phyloP scores from a whole-genome alignment of 768 basidiomycete genomes.

The Psilocybe tampanensis region DNA sequence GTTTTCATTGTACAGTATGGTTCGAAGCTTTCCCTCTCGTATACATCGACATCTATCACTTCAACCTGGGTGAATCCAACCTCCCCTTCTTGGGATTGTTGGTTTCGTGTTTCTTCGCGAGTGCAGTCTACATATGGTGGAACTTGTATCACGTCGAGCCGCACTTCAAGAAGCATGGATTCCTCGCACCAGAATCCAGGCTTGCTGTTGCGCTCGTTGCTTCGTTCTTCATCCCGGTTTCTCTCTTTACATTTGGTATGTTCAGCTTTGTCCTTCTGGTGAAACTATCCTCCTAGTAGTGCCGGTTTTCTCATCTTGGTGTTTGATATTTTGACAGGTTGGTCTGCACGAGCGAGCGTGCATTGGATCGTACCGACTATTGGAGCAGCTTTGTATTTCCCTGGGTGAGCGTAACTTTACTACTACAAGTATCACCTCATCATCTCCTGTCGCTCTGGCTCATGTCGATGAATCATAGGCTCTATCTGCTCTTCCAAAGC shows the following conservation, averaged over 20 bases:
- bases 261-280: no score
- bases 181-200: slow-evolving; percentile 1
- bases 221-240: background rate
- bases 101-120: background rate
- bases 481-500: slow-evolving; percentile 1
- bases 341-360: background rate
- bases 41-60: slow-evolving; percentile 2
- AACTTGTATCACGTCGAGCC: background rate
- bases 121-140: background rate
- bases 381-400: slow-evolving; percentile 6
- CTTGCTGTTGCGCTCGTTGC: background rate
- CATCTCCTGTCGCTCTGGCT: background rate
- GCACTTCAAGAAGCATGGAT: background rate
- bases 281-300: no score
- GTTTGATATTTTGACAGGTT: background rate
- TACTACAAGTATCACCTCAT: background rate
- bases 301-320: no score
- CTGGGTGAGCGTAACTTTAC: slow-evolving; percentile 1
- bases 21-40: slow-evolving; percentile 6
- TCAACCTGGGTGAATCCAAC: background rate
- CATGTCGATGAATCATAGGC: background rate
- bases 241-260: background rate
- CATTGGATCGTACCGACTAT: slow-evolving; percentile 7
- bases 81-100: slow-evolving; percentile 2
- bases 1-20: background rate